phyloP scores from a whole-genome alignment of 176 grass and related monocot genomes.

The Melocanna baccifera region DNA sequence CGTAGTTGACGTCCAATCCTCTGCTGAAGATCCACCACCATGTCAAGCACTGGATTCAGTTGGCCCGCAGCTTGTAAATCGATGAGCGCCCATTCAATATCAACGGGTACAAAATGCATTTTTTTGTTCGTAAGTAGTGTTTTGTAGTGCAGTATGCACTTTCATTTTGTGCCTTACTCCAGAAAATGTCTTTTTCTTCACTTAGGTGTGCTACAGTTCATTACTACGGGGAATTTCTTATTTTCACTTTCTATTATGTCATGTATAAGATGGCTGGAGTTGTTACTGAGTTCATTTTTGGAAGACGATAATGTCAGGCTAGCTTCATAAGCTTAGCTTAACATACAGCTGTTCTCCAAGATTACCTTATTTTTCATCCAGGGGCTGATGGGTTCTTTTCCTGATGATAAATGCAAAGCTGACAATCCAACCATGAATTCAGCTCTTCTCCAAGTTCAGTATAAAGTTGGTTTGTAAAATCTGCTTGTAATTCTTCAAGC shows the following conservation, averaged over 20 bases:
- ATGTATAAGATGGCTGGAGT: neutral
- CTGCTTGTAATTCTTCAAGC: neutral
- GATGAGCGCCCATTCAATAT: neutral
- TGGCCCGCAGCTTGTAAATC: slow-evolving; percentile 2
- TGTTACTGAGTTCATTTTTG: neutral
- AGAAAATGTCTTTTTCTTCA: neutral
- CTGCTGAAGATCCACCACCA: slow-evolving; percentile 14
- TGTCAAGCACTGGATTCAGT: neutral
- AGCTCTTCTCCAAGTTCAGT: neutral
- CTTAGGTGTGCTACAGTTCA: neutral
- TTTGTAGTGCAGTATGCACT: neutral
- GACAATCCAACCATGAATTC: neutral
- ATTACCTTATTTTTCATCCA: neutral
- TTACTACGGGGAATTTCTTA: neutral
- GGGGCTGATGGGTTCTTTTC: neutral
- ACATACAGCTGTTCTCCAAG: neutral
- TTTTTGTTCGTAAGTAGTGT: slow-evolving; percentile 24
- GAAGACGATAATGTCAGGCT: neutral
- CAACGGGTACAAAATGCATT: neutral
- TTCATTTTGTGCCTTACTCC: neutral
- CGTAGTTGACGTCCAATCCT: slow-evolving; percentile 29
- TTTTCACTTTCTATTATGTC: neutral
- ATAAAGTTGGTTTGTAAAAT: neutral
- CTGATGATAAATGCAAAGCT: neutral
- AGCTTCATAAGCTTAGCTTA: neutral